A percentile compares a stretch with the other conserved stretches of the same genome.
Evolutionary conservation across 176 grass and related monocot species (phyloP).

Genomic region (Carex cristatella): DNA sequence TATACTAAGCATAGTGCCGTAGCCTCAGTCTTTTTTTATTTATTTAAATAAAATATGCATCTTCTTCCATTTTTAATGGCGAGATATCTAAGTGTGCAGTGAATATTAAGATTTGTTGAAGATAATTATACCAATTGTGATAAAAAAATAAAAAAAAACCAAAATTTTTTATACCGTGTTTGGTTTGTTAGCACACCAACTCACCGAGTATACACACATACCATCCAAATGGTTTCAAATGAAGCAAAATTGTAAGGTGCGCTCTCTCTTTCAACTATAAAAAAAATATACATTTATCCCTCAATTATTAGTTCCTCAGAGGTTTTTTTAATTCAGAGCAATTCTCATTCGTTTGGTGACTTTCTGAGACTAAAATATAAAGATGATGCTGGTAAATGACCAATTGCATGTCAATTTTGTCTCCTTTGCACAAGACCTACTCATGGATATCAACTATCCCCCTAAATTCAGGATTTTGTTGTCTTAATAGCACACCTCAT

Average conservation of each 20-base stretch:
- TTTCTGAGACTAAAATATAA: neutral
- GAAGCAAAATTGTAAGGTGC: neutral
- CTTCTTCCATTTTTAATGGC: no score
- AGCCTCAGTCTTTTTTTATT: no score
- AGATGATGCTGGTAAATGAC: neutral
- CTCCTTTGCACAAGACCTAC: slow-evolving; percentile 43
- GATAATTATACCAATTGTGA: neutral
- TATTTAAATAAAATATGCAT: no score
- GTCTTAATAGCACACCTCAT: slow-evolving; percentile 56
- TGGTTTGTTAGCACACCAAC: neutral
- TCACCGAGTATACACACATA: neutral
- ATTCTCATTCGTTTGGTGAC: neutral
- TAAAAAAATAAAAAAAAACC: neutral
- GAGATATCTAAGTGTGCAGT: neutral
- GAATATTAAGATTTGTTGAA: neutral
- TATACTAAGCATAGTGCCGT: no score
- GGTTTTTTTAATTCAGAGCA: neutral
- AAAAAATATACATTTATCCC: slow-evolving; percentile 7
- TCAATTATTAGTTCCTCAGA: neutral
- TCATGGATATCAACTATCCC: slow-evolving; percentile 47
- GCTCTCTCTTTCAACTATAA: neutral
- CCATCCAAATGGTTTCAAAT: slow-evolving; percentile 12
- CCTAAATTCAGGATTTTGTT: slow-evolving; percentile 77
- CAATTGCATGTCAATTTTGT: slow-evolving; percentile 52
- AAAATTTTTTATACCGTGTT: neutral